A percentile compares a stretch with the other conserved stretches of the same genome.
These are phyloP conservation scores for Neopestalotiopsis sp. DNA, from an alignment of 2,329 filamentous ascomycete genomes.

Conservation along the genomic window DNA sequence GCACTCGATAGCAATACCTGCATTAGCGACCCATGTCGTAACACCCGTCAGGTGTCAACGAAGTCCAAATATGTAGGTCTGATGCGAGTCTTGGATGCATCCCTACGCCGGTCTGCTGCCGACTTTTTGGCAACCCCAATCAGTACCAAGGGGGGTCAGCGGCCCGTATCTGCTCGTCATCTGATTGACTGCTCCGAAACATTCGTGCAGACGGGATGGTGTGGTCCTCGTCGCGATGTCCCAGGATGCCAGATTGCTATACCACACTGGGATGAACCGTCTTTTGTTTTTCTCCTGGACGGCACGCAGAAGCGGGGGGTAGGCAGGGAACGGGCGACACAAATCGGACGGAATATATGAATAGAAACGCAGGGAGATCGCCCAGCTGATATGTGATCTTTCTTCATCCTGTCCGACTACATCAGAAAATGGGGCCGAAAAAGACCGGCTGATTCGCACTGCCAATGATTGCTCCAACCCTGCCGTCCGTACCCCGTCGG, in stretches of 20 bases:
- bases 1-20: slow-evolving; percentile 2
- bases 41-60: slow-evolving; percentile 9
- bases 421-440: neutral
- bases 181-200: slow-evolving; percentile 4
- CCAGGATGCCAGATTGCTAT: neutral
- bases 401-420: neutral
- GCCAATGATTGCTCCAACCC: slow-evolving; percentile 2
- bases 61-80: neutral
- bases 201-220: slow-evolving; percentile 10
- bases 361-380: neutral
- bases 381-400: slow-evolving; percentile 10
- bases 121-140: neutral
- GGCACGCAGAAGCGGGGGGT: neutral
- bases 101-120: slow-evolving; percentile 2
- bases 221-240: neutral
- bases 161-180: slow-evolving; percentile 3
- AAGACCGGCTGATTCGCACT: neutral
- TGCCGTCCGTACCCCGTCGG: slow-evolving; percentile 2
- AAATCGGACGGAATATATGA: neutral
- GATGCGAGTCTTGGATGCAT: slow-evolving; percentile 5
- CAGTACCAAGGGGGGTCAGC: slow-evolving; percentile 4
- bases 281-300: neutral
- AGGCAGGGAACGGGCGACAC: neutral
- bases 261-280: neutral
- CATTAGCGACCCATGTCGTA: slow-evolving; percentile 12